Evolutionary conservation across 768 basidiomycete genomes (phyloP).

Genomic region (Hygrophorus russula): DNA sequence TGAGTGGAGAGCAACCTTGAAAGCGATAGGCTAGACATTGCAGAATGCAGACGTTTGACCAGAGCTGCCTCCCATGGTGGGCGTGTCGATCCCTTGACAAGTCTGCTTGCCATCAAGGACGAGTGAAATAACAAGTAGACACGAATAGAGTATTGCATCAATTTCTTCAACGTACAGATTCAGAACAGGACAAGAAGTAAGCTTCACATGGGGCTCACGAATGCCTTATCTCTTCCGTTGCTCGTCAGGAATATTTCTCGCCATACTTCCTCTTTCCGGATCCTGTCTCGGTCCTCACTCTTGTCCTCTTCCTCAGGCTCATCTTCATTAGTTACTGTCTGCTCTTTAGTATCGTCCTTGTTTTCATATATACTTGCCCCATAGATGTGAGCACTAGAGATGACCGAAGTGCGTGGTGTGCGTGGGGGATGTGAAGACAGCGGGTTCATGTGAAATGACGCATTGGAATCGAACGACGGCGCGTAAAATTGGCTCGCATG

Average conservation of each 20-base stretch:
- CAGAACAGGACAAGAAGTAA: background rate
- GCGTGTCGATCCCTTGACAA: slow-evolving; percentile 35
- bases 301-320: slow-evolving; percentile 32
- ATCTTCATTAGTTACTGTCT: slow-evolving; percentile 24
- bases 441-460: slow-evolving; percentile 74
- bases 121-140: slow-evolving; percentile 64
- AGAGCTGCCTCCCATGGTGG: slow-evolving; percentile 47
- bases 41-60: slow-evolving; percentile 46
- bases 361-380: slow-evolving; percentile 33
- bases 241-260: slow-evolving; percentile 70
- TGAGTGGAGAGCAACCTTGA: slow-evolving; percentile 38
- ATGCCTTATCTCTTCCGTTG: slow-evolving; percentile 74
- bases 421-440: slow-evolving; percentile 71
- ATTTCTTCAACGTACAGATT: slow-evolving; percentile 41
- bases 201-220: slow-evolving; percentile 38
- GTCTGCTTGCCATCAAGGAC: slow-evolving; percentile 30
- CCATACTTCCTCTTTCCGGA: slow-evolving; percentile 64
- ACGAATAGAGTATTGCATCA: slow-evolving; percentile 75
- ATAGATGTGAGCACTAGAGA: slow-evolving; percentile 25
- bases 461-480: slow-evolving; percentile 44
- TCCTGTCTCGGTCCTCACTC: slow-evolving; percentile 30
- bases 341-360: slow-evolving; percentile 27
- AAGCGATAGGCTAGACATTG: slow-evolving; percentile 61
- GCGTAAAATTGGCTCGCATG: slow-evolving; percentile 45
- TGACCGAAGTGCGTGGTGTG: slow-evolving; percentile 52